Conservation (phyloP, 2,329 filamentous ascomycete genomes). For the Pseudopyricularia javanii region DNA sequence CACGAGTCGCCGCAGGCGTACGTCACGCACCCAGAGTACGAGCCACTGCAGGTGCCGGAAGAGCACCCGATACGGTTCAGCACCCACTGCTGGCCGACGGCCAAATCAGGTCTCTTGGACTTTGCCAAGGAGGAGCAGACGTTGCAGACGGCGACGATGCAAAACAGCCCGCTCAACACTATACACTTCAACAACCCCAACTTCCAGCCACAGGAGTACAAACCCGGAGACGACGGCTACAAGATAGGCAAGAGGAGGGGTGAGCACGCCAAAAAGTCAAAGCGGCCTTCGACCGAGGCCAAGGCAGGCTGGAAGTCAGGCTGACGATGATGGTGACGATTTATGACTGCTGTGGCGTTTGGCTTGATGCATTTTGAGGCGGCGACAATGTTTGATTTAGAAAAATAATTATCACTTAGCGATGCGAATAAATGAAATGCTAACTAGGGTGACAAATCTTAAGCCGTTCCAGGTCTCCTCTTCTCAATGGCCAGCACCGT, state of each 20-base stretch:
- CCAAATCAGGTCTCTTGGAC: constrained; percentile 3
- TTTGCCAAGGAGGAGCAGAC: background rate
- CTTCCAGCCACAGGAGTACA: constrained; percentile 43
- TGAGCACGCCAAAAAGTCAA: background rate
- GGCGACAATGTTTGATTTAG: no score
- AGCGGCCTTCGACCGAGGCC: background rate
- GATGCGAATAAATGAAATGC: no score
- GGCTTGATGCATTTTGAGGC: no score
- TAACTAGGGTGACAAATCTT: background rate
- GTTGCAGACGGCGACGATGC: constrained; percentile 35
- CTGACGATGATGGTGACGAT: background rate
- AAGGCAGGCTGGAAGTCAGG: background rate
- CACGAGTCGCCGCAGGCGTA: background rate
- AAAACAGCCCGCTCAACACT: constrained; percentile 54
- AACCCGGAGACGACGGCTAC: constrained; percentile 23
- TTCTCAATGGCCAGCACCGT: constrained; percentile 12
- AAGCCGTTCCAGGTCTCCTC: constrained; percentile 9
- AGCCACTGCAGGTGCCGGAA: background rate
- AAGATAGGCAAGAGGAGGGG: background rate
- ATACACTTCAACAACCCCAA: constrained; percentile 56
- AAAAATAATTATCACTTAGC: no score
- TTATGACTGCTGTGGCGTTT: no score
- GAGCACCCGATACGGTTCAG: constrained; percentile 37
- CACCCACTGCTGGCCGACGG: constrained; percentile 34
- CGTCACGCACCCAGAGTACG: no score